Conservation (phyloP, 2,329 filamentous ascomycete species). For the Fusarium sp. region DNA sequence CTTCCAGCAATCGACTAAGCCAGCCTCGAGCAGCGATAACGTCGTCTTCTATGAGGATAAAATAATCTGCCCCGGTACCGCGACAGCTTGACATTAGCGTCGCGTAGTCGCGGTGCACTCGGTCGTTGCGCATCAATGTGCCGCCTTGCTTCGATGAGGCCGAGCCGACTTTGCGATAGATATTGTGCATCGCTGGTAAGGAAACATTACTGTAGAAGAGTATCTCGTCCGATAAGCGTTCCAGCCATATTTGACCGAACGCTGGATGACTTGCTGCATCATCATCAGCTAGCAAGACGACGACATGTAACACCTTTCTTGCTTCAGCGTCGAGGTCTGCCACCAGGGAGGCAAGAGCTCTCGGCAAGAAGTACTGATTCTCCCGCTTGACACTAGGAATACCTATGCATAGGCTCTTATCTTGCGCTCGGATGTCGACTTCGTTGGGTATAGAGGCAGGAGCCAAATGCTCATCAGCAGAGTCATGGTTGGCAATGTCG, state of each 20-base stretch:
- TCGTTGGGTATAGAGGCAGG: neutral
- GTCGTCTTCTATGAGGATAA: conserved; percentile 52
- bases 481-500: neutral
- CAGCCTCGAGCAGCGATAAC: conserved; percentile 50
- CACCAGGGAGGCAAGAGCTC: conserved; percentile 48
- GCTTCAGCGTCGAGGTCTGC: conserved; percentile 47
- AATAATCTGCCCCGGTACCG: conserved; percentile 42
- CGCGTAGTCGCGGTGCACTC: conserved; percentile 49
- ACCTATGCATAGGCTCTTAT: conserved; percentile 41
- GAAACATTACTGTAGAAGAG: conserved; percentile 43
- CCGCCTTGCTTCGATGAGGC: rapidly evolving
- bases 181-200: rapidly evolving
- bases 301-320: conserved; percentile 45
- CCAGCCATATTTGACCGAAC: conserved; percentile 49
- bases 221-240: conserved; percentile 47
- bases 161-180: neutral
- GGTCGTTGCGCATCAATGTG: conserved; percentile 34
- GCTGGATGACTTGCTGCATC: conserved; percentile 45
- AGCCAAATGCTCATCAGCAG: neutral
- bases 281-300: conserved; percentile 49
- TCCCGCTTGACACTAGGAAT: conserved; percentile 48
- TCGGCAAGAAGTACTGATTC: conserved; percentile 43
- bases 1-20: conserved; percentile 41
- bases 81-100: conserved; percentile 46
- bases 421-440: rapidly evolving